These are phyloP conservation scores for Candida sithepensis DNA, from an alignment of 805 yeast species.

Conservation along the genomic window DNA sequence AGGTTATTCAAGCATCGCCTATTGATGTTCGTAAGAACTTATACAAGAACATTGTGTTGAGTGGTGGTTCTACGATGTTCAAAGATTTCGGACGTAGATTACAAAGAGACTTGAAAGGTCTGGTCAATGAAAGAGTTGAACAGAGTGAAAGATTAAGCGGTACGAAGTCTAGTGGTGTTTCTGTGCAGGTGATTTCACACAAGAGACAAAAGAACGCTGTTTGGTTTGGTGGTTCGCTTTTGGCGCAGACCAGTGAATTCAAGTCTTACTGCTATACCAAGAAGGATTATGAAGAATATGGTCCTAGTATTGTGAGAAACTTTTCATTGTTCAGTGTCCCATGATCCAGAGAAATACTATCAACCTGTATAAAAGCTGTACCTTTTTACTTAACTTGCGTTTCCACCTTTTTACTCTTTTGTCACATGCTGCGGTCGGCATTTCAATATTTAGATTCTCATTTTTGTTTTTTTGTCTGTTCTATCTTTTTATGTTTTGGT, in stretches of 20 bases:
- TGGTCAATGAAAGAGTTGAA: constrained; percentile 86
- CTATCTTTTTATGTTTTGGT: background rate
- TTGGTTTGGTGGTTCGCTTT: constrained; percentile 97
- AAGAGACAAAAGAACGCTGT: constrained; percentile 98
- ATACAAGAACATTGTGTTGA: constrained; percentile 89
- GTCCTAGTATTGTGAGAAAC: constrained; percentile 96
- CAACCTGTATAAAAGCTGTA: background rate
- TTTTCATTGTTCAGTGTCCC: constrained; percentile 92
- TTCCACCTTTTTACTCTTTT: background rate
- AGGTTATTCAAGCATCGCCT: constrained; percentile 91
- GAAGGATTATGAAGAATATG: constrained; percentile 95
- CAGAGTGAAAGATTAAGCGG: constrained; percentile 74
- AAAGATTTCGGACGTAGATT: constrained; percentile 96
- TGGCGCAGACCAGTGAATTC: constrained; percentile 97
- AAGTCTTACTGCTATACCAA: constrained; percentile 95
- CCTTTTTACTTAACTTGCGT: background rate
- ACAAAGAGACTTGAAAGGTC: constrained; percentile 85
- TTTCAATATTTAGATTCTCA: background rate
- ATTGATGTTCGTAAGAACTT: constrained; percentile 97
- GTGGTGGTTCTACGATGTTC: constrained; percentile 99
- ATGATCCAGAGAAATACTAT: constrained; percentile 31
- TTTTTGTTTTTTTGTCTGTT: constrained; percentile 1
- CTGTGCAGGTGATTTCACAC: constrained; percentile 94
- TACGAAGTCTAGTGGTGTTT: constrained; percentile 85
- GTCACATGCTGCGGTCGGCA: background rate